A percentile compares a stretch with the other conserved stretches of the same genome.
Evolutionary conservation across 345 rosid genomes (phyloP).

Genomic region (Aquilaria malaccensis): DNA sequence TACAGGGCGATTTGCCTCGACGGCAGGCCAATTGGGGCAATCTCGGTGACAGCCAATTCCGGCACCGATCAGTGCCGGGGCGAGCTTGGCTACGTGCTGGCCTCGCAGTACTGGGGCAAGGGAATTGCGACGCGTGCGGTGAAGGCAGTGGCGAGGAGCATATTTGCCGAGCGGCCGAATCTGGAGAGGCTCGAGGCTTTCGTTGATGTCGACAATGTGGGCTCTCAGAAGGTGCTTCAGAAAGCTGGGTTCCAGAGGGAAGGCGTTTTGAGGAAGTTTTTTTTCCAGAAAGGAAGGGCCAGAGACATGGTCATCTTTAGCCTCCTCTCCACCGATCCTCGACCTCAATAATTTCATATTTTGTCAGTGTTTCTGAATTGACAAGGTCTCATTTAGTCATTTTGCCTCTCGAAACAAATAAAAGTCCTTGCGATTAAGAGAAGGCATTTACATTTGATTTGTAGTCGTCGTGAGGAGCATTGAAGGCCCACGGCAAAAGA

Average conservation of each 20-base stretch:
- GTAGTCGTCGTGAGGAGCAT: too few species aligned
- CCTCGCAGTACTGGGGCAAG: conserved; percentile 45
- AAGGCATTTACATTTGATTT: too few species aligned
- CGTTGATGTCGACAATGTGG: conserved; percentile 46
- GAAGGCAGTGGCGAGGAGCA: conserved; percentile 31
- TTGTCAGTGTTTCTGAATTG: too few species aligned
- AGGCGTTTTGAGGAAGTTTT: conserved; percentile 51
- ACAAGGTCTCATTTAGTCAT: too few species aligned
- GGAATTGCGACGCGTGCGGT: conserved; percentile 51
- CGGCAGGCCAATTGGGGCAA: conserved; percentile 39
- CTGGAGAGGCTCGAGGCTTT: conserved; percentile 62
- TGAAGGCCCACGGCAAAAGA: too few species aligned
- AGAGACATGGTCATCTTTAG: conserved; percentile 59
- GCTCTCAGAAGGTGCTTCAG: conserved; percentile 56
- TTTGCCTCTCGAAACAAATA: too few species aligned
- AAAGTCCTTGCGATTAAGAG: too few species aligned
- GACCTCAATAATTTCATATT: not conserved
- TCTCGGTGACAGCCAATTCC: conserved; percentile 38
- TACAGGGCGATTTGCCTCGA: conserved; percentile 50
- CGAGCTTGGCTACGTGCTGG: conserved; percentile 46
- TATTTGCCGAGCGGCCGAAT: conserved; percentile 43
- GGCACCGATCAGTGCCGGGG: conserved; percentile 37
- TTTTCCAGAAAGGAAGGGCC: conserved; percentile 32
- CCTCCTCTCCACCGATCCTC: conserved; percentile 48
- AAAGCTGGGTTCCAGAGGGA: conserved; percentile 63